phyloP scores from a whole-genome alignment of 192 early-diverging fungal species.

The Cetraspora pellucida region DNA sequence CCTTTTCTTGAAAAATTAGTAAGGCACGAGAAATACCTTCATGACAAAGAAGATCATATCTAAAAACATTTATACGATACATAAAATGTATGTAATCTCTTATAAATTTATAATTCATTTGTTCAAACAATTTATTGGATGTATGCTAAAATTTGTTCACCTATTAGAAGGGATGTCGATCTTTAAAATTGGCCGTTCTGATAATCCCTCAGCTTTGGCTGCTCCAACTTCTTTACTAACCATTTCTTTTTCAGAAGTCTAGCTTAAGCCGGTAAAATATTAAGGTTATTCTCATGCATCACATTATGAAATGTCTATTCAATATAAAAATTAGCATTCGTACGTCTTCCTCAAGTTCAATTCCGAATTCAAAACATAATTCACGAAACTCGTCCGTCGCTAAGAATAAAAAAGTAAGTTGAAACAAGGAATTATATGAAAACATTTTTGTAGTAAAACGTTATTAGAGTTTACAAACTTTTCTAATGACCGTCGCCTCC shows the following conservation, averaged over 20 bases:
- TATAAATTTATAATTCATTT: constrained; percentile 35
- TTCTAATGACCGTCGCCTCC: background rate
- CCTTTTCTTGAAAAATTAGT: constrained; percentile 77
- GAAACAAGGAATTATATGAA: background rate
- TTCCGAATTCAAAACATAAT: constrained; percentile 98
- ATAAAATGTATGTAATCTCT: background rate
- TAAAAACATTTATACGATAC: constrained; percentile 30
- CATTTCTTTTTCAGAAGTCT: constrained; percentile 84
- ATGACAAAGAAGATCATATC: constrained; percentile 96
- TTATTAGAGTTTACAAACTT: background rate
- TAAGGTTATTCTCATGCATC: background rate
- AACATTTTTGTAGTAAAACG: background rate
- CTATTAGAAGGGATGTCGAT: constrained; percentile 99
- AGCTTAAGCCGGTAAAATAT: background rate
- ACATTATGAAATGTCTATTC: background rate
- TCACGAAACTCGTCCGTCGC: constrained; percentile 91
- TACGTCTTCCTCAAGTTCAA: constrained; percentile 98
- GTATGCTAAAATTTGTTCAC: constrained; percentile 33
- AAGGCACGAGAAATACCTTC: constrained; percentile 94
- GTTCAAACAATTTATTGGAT: background rate
- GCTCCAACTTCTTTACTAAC: constrained; percentile 63
- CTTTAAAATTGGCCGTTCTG: constrained; percentile 82
- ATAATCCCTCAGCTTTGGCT: constrained; percentile 58
- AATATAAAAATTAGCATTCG: constrained; percentile 23
- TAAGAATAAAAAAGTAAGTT: constrained; percentile 32